These are phyloP conservation scores for Ganoderma sp. DNA, from an alignment of 1,284 basidiomycete species.

Conservation along the genomic window DNA sequence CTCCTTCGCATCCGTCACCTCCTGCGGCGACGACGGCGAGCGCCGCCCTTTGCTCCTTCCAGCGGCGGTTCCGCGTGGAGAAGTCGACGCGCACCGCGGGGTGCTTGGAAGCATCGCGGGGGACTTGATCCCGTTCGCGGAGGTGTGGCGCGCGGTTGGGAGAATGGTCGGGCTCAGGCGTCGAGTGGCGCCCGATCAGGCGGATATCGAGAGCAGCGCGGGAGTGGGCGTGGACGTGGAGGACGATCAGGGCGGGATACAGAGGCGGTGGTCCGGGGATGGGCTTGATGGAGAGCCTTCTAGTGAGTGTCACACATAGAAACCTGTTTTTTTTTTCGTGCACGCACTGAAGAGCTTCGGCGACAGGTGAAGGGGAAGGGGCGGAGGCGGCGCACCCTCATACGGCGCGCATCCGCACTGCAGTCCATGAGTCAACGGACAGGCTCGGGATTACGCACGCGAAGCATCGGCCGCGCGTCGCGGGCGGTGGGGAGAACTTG, in stretches of 20 bases:
- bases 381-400: slow-evolving; percentile 4
- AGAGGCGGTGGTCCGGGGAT: slow-evolving; percentile 40
- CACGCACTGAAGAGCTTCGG: not conserved
- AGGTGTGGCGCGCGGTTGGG: slow-evolving; percentile 20
- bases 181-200: not conserved
- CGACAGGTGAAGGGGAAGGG: not conserved
- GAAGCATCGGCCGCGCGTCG: slow-evolving; percentile 46
- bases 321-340: too few species aligned
- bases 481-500: slow-evolving; percentile 50
- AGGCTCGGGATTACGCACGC: slow-evolving; percentile 30
- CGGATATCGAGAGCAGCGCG: not conserved
- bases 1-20: slow-evolving; percentile 22
- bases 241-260: slow-evolving; percentile 28
- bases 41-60: slow-evolving; percentile 38
- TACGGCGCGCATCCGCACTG: slow-evolving; percentile 3
- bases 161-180: slow-evolving; percentile 23
- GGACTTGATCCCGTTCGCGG: slow-evolving; percentile 42
- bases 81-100: slow-evolving; percentile 11
- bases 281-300: not conserved
- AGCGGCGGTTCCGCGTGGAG: slow-evolving; percentile 13
- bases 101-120: slow-evolving; percentile 34
- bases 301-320: not conserved
- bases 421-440: slow-evolving; percentile 9
- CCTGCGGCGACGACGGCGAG: slow-evolving; percentile 17
- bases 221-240: not conserved